phyloP scores from a whole-genome alignment of 1,139 yeast genomes.

The Hemisphaericaspora xylanilytica region DNA sequence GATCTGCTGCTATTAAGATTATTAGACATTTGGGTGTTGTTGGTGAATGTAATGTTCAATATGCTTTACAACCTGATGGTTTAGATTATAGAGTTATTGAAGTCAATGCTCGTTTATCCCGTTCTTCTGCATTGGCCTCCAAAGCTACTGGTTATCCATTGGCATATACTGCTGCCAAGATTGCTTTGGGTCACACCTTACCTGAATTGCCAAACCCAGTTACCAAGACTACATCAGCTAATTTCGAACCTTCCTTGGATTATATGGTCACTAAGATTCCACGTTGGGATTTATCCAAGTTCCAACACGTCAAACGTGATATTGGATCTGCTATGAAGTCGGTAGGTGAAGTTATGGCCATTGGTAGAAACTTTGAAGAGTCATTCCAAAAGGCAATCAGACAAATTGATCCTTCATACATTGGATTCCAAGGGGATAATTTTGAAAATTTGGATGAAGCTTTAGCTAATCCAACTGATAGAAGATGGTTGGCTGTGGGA shows the following conservation, averaged over 20 bases:
- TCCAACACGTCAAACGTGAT: conserved; percentile 89
- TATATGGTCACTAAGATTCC: conserved; percentile 97
- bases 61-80: conserved; percentile 93
- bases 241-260: conserved; percentile 95
- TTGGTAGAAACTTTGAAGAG: conserved; percentile 96
- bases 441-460: conserved; percentile 86
- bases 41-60: conserved; percentile 98
- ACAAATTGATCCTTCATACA: conserved; percentile 91
- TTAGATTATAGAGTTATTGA: conserved; percentile 95
- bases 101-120: conserved; percentile 94
- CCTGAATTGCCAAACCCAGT: conserved; percentile 97
- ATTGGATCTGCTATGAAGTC: conserved; percentile 98
- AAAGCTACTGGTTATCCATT: conserved; percentile 98
- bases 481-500: conserved; percentile 94
- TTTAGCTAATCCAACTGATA: conserved; percentile 93
- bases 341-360: conserved; percentile 99
- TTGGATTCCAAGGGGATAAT: conserved; percentile 90
- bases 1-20: conserved; percentile 95
- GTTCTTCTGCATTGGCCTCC: conserved; percentile 97
- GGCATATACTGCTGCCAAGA: conserved; percentile 98
- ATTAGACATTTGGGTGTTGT: conserved; percentile 98
- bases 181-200: conserved; percentile 86
- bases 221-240: conserved; percentile 92
- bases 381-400: conserved; percentile 97
- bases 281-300: conserved; percentile 95